Base-by-base conservation (phyloP, 495 filamentous ascomycete genomes). In the Entonaema liquescens region DNA sequence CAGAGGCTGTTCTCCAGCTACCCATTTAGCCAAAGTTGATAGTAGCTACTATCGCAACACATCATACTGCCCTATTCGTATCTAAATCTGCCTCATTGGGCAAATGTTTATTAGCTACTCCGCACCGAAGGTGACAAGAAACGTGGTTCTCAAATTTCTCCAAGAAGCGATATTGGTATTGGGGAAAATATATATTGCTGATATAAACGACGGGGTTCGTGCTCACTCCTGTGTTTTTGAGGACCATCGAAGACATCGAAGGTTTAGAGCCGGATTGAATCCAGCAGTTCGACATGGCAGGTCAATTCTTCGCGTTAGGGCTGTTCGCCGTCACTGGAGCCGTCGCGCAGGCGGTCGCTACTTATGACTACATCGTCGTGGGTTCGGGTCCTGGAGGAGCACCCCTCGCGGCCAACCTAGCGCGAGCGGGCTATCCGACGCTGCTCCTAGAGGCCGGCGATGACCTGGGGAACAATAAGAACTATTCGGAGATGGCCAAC, bases 301-400 rank as follows among this genome's bases (percentile, higher is more conserved):
- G 66, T 21, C 72, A 63, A 57, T 35, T 75, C 38, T 33, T 77
- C 23, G 26, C 57, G 2, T n/a, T 67, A 29, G 69, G 68, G 57
- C 60, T 82, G 2, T 59, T 81, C 13, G 74, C 76, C 35, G 72
- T 73, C 35, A 50, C 76, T 21, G 65, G 49, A 13, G 74, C 72
- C 52, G 57, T 73, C 13, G 79, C 70, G 33, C 68, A 73, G 28
- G 28, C 73, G 15, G 62, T 49, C 2, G 64, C 67, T 42, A 65
- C 71, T 6, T 90, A 90, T 73, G 89, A 91, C 64, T 91, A 91
- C 76, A 84, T 92, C 60, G 82, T 92, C 21, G 86, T 91, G 0
- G 90, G 90, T 35, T 86, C 83, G 36, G 90, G 89, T 19, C 86
- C 89, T 3, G 90, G 90, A 17, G 89, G 90, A 9, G 88, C 87